These are phyloP conservation scores for Umbelopsis ramanniana DNA, from an alignment of 192 early-diverging fungal genomes.

Conservation along the genomic window DNA sequence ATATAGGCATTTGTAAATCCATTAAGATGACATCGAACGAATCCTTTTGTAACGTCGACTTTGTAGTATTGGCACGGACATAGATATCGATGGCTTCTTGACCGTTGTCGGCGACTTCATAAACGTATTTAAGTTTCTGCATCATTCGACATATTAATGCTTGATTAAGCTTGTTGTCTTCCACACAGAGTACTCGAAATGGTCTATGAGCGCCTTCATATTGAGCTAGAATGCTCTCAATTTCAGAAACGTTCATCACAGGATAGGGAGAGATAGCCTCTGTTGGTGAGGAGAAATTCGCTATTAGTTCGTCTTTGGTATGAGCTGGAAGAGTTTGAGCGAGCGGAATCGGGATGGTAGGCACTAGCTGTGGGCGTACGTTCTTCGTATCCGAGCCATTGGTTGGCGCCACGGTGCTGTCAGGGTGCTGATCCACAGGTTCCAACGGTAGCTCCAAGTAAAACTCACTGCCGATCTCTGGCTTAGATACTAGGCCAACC, in stretches of 20 bases:
- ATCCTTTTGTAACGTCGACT: neutral
- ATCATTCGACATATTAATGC: slow-evolving; percentile 76
- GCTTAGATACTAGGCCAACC: slow-evolving; percentile 75
- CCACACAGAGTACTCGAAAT: slow-evolving; percentile 77
- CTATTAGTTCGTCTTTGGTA: neutral
- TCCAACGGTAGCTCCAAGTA: slow-evolving; percentile 63
- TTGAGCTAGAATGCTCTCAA: slow-evolving; percentile 41
- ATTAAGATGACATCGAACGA: slow-evolving; percentile 75
- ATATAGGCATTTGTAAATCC: slow-evolving; percentile 90
- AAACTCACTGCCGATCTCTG: slow-evolving; percentile 75
- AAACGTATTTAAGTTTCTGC: slow-evolving; percentile 77
- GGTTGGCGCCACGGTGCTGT: neutral
- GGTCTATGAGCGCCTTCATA: slow-evolving; percentile 60
- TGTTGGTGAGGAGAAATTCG: neutral
- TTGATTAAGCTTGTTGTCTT: slow-evolving; percentile 89
- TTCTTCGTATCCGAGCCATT: slow-evolving; percentile 27
- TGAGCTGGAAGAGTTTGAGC: slow-evolving; percentile 62
- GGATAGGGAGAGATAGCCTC: neutral
- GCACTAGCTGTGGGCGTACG: slow-evolving; percentile 60
- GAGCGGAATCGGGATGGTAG: slow-evolving; percentile 67
- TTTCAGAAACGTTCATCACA: neutral
- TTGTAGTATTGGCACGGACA: slow-evolving; percentile 41
- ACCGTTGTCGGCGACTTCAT: slow-evolving; percentile 79
- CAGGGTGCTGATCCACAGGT: slow-evolving; percentile 42
- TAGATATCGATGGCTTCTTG: slow-evolving; percentile 79